Base-by-base conservation (phyloP, 2,329 filamentous ascomycete genomes). In the Ceratocystis papillata region DNA sequence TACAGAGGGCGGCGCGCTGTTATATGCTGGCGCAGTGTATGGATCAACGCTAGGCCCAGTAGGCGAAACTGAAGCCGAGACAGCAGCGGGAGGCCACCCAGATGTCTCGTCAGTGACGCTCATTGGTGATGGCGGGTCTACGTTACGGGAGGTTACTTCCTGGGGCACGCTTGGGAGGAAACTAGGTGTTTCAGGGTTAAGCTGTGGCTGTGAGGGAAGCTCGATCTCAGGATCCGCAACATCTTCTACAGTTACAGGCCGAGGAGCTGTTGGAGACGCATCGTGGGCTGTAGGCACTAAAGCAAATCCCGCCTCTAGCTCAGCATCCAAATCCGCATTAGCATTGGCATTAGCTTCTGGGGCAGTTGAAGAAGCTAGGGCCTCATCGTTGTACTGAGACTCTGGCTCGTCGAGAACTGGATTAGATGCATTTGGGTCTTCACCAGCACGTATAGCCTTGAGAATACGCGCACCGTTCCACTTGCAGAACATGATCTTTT, bases 401-500 rank as follows among this genome's bases (percentile, higher is more conserved):
- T 84, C 81, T 0, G 79, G 76, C 0, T 74, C 78, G 62, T 85
- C 82, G 15, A 69, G 28, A 12, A 37, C 33, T 1, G 93, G 93
- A 72, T 97, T 97, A 6, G 89, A 88, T 65, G 87, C 85, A 75
- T 99, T 99, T 2, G 94, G 94, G 73, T 99, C 92, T 70, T 89
- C 87, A 65, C 91, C 91, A 50, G 92, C 89, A 72, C 92, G 94
- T 72, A 96, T 83, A 10, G 94, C 94, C 76, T 90, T 96, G 17
- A 89, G 81, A 72, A 99, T 99, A 67, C 94, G 85, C 45, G 93
- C 79, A 1, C 93, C 92, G 74, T 97, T 95, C 82, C 90, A 99
- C 76, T 97, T 99, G 53, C 93, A 91, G 74, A 90, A 99, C 75
- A 95, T 96, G 76, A 93, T 90, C 79, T 96, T 97, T 65, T 90